A percentile compares a stretch with the other conserved stretches of the same genome.
Conservation (phyloP, 148 eudicot genomes). For the Rhododendron mucronatum region DNA sequence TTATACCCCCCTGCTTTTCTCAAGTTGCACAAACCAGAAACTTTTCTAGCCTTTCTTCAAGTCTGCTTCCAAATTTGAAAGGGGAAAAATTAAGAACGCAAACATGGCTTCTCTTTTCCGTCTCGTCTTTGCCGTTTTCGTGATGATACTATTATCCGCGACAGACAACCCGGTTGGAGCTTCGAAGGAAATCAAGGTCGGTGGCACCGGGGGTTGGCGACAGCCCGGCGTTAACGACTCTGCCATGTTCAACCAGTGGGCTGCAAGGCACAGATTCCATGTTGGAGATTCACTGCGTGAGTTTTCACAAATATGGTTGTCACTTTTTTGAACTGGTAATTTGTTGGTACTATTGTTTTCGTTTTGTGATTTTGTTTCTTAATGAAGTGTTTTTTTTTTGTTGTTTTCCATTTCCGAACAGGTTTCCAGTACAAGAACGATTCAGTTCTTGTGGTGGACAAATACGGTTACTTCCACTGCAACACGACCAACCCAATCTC, state of each 20-base stretch:
- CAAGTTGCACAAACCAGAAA: not conserved
- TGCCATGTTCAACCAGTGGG: constrained; percentile 45
- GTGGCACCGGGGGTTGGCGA: constrained; percentile 51
- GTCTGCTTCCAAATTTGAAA: not conserved
- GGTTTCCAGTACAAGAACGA: constrained; percentile 69
- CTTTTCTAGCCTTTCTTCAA: not conserved
- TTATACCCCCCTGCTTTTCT: not conserved
- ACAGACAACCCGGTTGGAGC: constrained; percentile 9
- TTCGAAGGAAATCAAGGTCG: constrained; percentile 44
- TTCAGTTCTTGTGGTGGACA: constrained; percentile 58
- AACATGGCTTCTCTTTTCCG: constrained; percentile 8
- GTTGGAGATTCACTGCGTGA: constrained; percentile 67
- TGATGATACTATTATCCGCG: not conserved
- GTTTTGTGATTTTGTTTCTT: not conserved
- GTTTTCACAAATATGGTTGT: constrained; percentile 14
- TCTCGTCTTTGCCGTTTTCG: not conserved
- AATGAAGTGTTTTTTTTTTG: not conserved
- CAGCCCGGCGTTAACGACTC: constrained; percentile 41
- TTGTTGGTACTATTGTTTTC: too few species aligned
- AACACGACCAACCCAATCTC: constrained; percentile 29
- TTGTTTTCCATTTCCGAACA: not conserved
- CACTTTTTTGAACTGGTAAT: too few species aligned
- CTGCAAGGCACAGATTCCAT: constrained; percentile 39
- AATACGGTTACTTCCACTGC: constrained; percentile 71
- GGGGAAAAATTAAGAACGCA: not conserved